Evolutionary conservation across 495 filamentous ascomycete species (phyloP), one percentile per base, ranked within the genome.

Genomic region (Pyrenopolyporus hunteri): DNA sequence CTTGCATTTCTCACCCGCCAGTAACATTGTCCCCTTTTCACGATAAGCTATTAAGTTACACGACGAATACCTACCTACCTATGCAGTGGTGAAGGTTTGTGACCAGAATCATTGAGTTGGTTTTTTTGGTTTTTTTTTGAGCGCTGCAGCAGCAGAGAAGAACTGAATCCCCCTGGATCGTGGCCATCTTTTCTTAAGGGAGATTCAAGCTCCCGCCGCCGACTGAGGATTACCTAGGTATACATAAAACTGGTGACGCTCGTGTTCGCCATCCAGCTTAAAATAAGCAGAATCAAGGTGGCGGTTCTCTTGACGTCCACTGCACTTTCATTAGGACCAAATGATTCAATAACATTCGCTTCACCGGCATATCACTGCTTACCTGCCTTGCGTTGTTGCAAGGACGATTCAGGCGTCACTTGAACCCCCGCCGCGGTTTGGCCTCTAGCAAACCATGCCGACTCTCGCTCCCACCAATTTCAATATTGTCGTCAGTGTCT

Each of bases 401-500:
- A 71, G 57, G 71, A 78, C 69, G 67, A 76, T 46, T 72, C 71
- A 3, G 73, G 73, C 39, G 72, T 76, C 40, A 74, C 66, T 40
- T 77, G 56, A 73, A 33, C 49, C 3, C 20, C 32, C 10, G 25
- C 46, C 23, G 31, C 23, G 19, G n/a, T 19, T 37, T 25, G 14
- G n/a, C 6, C 43, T 56, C 17, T 48, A 40, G 23, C 28, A 36
- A 20, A 77, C 66, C 36, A 96, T 96, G 92, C 92, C 92, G 46
- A 90, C 88, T 37, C 77, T 95, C 48, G 82, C 80, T 4, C 63
- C 91, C 31, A 87, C 83, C 68, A 92, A 95, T 72, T 97, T 97
- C 81, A 96, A 97, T 71, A 90, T 96, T 56, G 85, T 91, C 55
- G 87, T 90, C 67, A 87, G 89, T 53, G 85, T 88, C 7, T 74